A percentile compares a stretch with the other conserved stretches of the same genome.
phyloP scores from a whole-genome alignment of 2,329 filamentous ascomycete species.

The Fusarium floridanum region DNA sequence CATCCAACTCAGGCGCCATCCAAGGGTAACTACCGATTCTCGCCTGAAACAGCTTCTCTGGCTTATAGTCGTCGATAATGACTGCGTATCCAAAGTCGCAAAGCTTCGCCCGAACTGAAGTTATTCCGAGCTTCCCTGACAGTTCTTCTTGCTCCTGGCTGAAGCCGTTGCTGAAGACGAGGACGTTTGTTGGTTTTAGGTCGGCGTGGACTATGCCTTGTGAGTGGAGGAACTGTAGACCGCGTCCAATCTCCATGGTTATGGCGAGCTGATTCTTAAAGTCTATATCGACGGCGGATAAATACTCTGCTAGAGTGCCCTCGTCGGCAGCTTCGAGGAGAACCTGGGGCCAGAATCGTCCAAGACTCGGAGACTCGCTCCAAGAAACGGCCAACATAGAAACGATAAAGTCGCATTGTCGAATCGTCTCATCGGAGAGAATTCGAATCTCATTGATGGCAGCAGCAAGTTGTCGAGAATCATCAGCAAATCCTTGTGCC shows the following conservation, averaged over 20 bases:
- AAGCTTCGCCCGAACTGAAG: background rate
- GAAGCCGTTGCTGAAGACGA: background rate
- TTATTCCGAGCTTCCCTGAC: background rate
- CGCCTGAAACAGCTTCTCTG: background rate
- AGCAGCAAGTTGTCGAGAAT: background rate
- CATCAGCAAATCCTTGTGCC: background rate
- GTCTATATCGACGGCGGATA: background rate
- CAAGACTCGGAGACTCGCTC: background rate
- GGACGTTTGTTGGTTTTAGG: background rate
- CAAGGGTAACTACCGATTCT: background rate
- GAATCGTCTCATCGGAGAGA: background rate
- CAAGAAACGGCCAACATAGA: background rate
- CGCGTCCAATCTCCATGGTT: background rate
- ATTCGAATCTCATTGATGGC: background rate
- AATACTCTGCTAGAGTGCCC: background rate
- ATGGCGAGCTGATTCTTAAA: background rate
- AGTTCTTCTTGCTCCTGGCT: background rate
- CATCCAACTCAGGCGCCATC: background rate
- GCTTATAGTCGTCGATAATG: background rate
- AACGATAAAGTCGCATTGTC: background rate
- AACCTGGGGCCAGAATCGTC: background rate
- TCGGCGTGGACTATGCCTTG: background rate
- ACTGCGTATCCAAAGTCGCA: background rate
- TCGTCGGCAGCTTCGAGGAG: background rate
- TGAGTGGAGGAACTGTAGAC: background rate